Evolutionary conservation across 2,329 filamentous ascomycete species (phyloP), one percentile per base, ranked within the genome.

Genomic region (Xylaria sp.): DNA sequence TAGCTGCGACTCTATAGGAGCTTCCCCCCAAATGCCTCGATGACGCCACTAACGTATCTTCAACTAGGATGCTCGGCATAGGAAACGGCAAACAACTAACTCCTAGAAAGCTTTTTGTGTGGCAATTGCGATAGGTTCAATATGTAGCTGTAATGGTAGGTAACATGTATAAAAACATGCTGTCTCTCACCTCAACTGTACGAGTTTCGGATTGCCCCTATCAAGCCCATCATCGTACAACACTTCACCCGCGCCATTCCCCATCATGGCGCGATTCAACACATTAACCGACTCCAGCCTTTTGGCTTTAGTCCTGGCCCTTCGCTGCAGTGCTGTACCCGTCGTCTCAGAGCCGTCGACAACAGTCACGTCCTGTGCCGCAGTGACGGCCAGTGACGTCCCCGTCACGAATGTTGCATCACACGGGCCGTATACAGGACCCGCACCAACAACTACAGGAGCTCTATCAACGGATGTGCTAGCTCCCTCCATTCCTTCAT

Each of bases 391-490:
- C 0, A 61, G 77, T 1, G 66, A 68, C 0, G 77, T 82, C 2
- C 75, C 81, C 4, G 79, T 85, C 15, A 87, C 85, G 46, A 87
- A 91, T 37, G 83, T 88, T 5, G 91, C 90, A 2, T 88, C 86
- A 4, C 92, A 95, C 77, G 92, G 91, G 0, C 86, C 91, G 0
- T 95, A 84, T 78, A 87, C 81, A 2, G 92, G 92, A 2, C 86
- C 86, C 0, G 81, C 90, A 0, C 79, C 84, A 0, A 92, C 90
- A 0, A 92, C 88, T 0, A 93, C 89, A 0, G 92, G 92, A 3
- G 92, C 92, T 25, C 79, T 92, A 2, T 86, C 85, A 8, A 91
- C 86, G 2, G 82, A 81, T 0, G 84, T 89, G 0, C 71, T 90
- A 0, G 89, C 87, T 0, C 79, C 87, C 0, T 87, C 86, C 1